Evolutionary conservation across 1,284 basidiomycete genomes (phyloP), one percentile per base, ranked within the genome.

Genomic region (Ustilago vetiveriae): DNA sequence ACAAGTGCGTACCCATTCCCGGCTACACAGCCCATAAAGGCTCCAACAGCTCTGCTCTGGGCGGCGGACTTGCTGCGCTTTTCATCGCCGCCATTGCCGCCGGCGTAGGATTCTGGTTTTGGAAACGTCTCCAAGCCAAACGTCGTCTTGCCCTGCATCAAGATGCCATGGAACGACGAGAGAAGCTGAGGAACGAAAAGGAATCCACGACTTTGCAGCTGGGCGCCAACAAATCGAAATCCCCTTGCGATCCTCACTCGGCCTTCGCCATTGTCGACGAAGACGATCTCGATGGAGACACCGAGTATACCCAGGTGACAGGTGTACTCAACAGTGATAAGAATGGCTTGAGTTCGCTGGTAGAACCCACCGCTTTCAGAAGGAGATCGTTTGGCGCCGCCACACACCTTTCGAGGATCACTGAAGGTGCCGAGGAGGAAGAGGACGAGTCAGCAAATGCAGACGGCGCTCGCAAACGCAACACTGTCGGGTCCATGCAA

Each of bases 351-450:
- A 67, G 64, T 50, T 50, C 58, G 48, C 69, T 65, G 45, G 66
- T 46, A 38, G 70, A 62, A 47, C 65, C 62, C 30, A 65, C 50
- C 36, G 62, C 53, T 33, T 60, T 48, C 44, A 52, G 55, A 19
- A 46, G 60, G 14, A 42, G 55, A n/a, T 57, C 53, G 35, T 71
- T 71, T 38, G 69, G 69, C 16, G 72, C 69, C 3, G 72, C 72
- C 8, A 75, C 72, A 4, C 72, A 75, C 38, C 58, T 75, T 4
- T 68, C 63, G 19, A 46, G 69, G 6, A 75, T 75, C 53, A 72
- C 72, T 0, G 72, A 75, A 36, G 69, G 69, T 1, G 44, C 36
- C 6, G 69, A 72, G 36, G 69, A 72, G 40, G 72, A 74, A 13
- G 66, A 74, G 23, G 72, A 75, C 8, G 63, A 59, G n/a, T n/a